Conservation (phyloP, 2,329 filamentous ascomycete genomes). For the Fusarium abutilonis region DNA sequence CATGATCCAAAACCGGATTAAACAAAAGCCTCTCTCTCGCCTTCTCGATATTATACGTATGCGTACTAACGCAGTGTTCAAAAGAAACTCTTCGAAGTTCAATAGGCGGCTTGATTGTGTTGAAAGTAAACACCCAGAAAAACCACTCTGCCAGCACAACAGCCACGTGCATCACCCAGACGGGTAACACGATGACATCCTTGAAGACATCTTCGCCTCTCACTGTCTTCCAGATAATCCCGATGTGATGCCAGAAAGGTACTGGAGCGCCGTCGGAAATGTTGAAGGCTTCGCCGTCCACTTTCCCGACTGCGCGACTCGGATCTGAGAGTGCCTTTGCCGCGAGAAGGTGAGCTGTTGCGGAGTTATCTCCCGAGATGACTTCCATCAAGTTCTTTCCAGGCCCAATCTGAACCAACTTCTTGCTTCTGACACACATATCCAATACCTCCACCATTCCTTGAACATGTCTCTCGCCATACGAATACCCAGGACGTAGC, state of each 20-base stretch:
- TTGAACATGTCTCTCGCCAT: conserved; percentile 49
- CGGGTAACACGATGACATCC: conserved; percentile 35
- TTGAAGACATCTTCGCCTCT: conserved; percentile 18
- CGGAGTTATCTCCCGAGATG: conserved; percentile 44
- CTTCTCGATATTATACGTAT: conserved; percentile 27
- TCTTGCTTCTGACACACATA: conserved; percentile 52
- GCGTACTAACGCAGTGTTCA: conserved; percentile 33
- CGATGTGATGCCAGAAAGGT: conserved; percentile 48
- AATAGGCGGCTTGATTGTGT: conserved; percentile 38
- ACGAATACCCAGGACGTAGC: conserved; percentile 47
- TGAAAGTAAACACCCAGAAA: conserved; percentile 41
- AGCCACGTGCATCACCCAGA: conserved; percentile 39
- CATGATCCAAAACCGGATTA: conserved; percentile 22
- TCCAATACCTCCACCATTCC: conserved; percentile 43
- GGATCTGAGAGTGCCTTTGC: conserved; percentile 44
- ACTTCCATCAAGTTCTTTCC: conserved; percentile 45
- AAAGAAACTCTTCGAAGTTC: conserved; percentile 38
- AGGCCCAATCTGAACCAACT: conserved; percentile 43
- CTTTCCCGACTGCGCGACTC: conserved; percentile 13
- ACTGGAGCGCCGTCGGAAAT: conserved; percentile 48
- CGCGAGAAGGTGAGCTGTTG: conserved; percentile 42
- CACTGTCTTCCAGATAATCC: conserved; percentile 40
- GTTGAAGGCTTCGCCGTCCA: conserved; percentile 51
- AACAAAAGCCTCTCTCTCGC: conserved; percentile 14
- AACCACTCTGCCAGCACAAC: conserved; percentile 35